Base-by-base conservation (phyloP, 768 basidiomycete genomes). In the Roridomyces roridus region DNA sequence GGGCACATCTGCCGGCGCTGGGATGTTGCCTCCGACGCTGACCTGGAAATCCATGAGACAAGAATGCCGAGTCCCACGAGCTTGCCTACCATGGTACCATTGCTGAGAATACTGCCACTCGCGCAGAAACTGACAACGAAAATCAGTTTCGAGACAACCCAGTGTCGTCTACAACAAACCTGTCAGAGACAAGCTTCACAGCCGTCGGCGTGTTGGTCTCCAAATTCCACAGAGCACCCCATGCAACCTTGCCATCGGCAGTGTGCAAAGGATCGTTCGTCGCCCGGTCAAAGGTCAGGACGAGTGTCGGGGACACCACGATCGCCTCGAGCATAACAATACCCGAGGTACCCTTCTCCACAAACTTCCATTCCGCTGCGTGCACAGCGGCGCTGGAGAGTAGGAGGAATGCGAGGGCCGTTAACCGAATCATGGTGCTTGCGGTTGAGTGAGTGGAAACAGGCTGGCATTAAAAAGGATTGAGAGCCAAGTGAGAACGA, bases 41-140 rank as follows among this genome's bases (percentile, higher is more conserved):
- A 60, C 57, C 62, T 63, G 24, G 4, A 39, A 14, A 9, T 17
- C 26, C 12, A 45, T 23, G 9, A 15, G 14, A 37, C 34, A n/a
- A 36, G 47, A 44, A 8, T 25, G 21, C 17, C 21, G 18, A 44
- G 10, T 51, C 15, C 10, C 28, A 37, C 6, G 24, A 34, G 14
- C 9, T 11, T 6, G 46, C 48, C 5, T 20, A 72, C 69, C 72
- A 73, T 69, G 8, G 71, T 65, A 4, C 70, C 74, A 43, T 75
- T 75, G 46, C 68, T 69, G 20, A 75, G 45, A 7, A 72, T 52
- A 1, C 62, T 68, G 3, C 73, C 72, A n/a, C n/a, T n/a, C n/a
- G n/a, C n/a, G n/a, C n/a, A n/a, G n/a, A n/a, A n/a, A n/a, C n/a
- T n/a, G n/a, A n/a, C n/a, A n/a, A n/a, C n/a, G n/a, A n/a, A n/a